Conservation (phyloP, 495 filamentous ascomycete genomes). For the Penicillium samsonianum region DNA sequence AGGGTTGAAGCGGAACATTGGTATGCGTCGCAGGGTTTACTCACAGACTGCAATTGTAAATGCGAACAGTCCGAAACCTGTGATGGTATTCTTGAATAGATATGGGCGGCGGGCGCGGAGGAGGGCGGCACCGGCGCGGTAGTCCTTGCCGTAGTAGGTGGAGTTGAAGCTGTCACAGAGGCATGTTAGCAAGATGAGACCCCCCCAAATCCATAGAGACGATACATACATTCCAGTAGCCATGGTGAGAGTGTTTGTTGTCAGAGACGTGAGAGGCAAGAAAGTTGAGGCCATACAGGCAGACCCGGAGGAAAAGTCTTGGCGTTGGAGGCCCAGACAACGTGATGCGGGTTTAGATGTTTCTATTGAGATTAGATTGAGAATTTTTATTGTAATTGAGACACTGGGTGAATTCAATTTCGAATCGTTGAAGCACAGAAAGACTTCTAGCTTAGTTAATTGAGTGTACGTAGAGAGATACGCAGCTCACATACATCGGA, state of each 20-base stretch:
- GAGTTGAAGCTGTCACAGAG: constrained; percentile 62
- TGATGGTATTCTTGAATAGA: constrained; percentile 82
- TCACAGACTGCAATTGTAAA: constrained; percentile 81
- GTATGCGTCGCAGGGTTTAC: constrained; percentile 30
- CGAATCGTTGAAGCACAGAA: not conserved
- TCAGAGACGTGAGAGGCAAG: constrained; percentile 9
- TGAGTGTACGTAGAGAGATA: too few species aligned
- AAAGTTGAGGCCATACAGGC: constrained; percentile 14
- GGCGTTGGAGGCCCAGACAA: constrained; percentile 19
- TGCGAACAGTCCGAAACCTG: constrained; percentile 66
- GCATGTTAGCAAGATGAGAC: constrained; percentile 15
- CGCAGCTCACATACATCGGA: constrained; percentile 12
- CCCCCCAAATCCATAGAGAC: not conserved
- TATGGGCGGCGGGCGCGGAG: constrained; percentile 89
- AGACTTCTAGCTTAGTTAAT: not conserved
- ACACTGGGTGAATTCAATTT: not conserved
- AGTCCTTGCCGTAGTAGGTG: constrained; percentile 86
- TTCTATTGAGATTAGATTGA: not conserved
- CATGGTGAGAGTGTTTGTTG: constrained; percentile 30
- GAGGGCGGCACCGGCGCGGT: constrained; percentile 77
- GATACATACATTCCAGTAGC: constrained; percentile 47
- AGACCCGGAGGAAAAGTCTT: constrained; percentile 25
- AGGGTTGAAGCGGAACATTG: not conserved
- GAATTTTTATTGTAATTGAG: not conserved
- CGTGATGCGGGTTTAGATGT: constrained; percentile 5